A percentile compares a stretch with the other conserved stretches of the same genome.
Conservation (phyloP, 805 yeast genomes). For the Cyberlindnera japonica region DNA sequence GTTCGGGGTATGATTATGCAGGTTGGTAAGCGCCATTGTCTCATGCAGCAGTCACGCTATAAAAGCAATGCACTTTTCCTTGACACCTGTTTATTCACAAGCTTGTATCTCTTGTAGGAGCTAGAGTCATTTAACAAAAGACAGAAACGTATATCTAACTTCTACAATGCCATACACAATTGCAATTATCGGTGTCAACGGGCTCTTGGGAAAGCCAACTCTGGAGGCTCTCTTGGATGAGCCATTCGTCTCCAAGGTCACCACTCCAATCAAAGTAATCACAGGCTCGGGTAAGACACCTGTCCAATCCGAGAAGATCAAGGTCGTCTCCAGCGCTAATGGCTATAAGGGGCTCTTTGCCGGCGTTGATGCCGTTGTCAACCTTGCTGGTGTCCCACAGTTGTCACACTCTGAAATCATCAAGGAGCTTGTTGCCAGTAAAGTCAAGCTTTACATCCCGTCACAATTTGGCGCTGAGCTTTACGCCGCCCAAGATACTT, state of each 20-base stretch:
- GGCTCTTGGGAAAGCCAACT: constrained; percentile 47
- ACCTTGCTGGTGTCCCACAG: constrained; percentile 34
- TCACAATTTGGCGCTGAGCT: constrained; percentile 57
- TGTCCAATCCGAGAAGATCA: constrained; percentile 21
- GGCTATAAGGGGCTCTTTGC: constrained; percentile 36
- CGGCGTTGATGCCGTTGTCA: constrained; percentile 50
- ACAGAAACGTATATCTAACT: too few relatives aligned
- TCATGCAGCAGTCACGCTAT: too few relatives aligned
- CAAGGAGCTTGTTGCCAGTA: constrained; percentile 39
- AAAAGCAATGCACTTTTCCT: too few relatives aligned
- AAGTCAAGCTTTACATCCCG: constrained; percentile 53
- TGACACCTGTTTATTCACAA: too few relatives aligned
- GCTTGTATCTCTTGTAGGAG: too few relatives aligned
- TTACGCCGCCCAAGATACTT: constrained; percentile 23
- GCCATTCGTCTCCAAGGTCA: constrained; percentile 38
- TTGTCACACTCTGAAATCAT: constrained; percentile 33
- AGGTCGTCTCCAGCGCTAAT: constrained; percentile 14
- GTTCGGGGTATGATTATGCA: too few relatives aligned
- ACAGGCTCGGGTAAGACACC: constrained; percentile 29
- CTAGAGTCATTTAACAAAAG: too few relatives aligned
- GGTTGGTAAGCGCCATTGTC: too few relatives aligned
- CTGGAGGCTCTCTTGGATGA: constrained; percentile 42
- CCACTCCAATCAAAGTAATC: constrained; percentile 48
- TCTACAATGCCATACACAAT: constrained; percentile 30
- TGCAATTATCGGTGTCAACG: constrained; percentile 53